Base-by-base conservation (phyloP, 306 rosid genomes). In the Citrullus amarus region DNA sequence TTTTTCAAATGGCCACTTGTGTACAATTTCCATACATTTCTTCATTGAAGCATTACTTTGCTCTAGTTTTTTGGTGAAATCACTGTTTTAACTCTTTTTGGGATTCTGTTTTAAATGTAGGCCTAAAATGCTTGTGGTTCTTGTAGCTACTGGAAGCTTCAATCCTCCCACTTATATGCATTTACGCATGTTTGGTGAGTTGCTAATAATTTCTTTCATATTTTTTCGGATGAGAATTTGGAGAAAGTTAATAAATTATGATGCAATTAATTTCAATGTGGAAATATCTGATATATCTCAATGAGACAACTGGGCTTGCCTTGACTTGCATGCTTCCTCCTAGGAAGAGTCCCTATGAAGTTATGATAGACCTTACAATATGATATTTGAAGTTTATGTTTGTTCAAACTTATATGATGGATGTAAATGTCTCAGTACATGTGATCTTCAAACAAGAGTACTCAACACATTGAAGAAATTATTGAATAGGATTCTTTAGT, bases 131-230 rank as follows among this genome's bases (percentile, higher is more conserved):
- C 82, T 85, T 80, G 93, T 87, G 38, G 85, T 89, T 79, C 89
- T 94, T 60, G 89, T 92, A 16, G 90, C 93, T 55, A 87, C 92
- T 36, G 95, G 95, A 86, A 94, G 98, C 85, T 94, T 94, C 89
- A 94, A 92, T 82, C 97, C 98, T 58, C 95, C 98, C 28, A 94
- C 98, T 34, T 92, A 86, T 77, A 94, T 94, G 97, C 98, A 94
- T 86, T 86, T 92, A 61, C 97, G 96, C 80, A 83, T 94, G 89
- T 84, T 92, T 44, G 98, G 98, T 94, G 70, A 87, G 91, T 87
- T 81, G 46, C 56, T 6, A 8, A 36, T 63, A 30, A 41, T 79
- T 73, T 51, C 17, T 48, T 58, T 55, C 65, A 6, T 56, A 5
- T 32, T 58, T 32, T 70, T 36, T 5, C 39, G 46, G 43, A 4